Conservation (phyloP, 148 eudicot genomes). For the Amaranthus palmeri region DNA sequence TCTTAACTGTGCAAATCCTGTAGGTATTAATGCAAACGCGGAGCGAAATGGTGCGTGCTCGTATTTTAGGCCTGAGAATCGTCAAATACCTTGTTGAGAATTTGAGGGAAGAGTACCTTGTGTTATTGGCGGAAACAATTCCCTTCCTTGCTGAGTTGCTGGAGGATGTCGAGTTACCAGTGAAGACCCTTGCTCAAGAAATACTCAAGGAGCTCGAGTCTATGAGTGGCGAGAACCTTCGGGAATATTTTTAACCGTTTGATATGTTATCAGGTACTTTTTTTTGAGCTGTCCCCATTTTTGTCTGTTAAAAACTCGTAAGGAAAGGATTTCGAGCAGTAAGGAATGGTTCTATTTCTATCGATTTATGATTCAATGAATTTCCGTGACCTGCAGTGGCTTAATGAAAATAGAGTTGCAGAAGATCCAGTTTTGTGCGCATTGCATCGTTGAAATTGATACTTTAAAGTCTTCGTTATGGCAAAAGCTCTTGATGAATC, state of each 20-base stretch:
- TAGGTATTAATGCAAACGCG: conserved; percentile 97
- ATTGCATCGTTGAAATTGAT: too few relatives aligned
- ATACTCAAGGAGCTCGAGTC: conserved; percentile 78
- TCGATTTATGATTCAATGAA: too few relatives aligned
- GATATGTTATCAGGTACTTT: conserved; percentile 10
- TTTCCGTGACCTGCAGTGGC: too few relatives aligned
- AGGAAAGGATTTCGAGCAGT: background rate
- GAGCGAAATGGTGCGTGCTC: conserved; percentile 63
- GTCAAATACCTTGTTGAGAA: conserved; percentile 66
- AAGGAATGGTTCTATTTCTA: too few relatives aligned
- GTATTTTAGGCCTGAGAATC: conserved; percentile 65
- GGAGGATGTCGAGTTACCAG: conserved; percentile 78
- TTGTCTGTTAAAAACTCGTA: background rate
- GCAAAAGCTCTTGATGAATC: too few relatives aligned
- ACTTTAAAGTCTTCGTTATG: too few relatives aligned
- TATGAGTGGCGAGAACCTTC: conserved; percentile 88
- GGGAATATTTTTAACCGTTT: conserved; percentile 49
- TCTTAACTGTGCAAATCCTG: background rate
- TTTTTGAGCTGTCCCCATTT: background rate
- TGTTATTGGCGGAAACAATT: conserved; percentile 75
- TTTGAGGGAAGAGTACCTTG: conserved; percentile 85
- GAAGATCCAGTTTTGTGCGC: too few relatives aligned
- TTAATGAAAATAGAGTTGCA: too few relatives aligned
- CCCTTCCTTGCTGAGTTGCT: conserved; percentile 92
- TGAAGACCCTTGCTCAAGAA: conserved; percentile 89